These are phyloP conservation scores for Lecanosticta acicola DNA, from an alignment of 2,329 filamentous ascomycete genomes.

Conservation along the genomic window DNA sequence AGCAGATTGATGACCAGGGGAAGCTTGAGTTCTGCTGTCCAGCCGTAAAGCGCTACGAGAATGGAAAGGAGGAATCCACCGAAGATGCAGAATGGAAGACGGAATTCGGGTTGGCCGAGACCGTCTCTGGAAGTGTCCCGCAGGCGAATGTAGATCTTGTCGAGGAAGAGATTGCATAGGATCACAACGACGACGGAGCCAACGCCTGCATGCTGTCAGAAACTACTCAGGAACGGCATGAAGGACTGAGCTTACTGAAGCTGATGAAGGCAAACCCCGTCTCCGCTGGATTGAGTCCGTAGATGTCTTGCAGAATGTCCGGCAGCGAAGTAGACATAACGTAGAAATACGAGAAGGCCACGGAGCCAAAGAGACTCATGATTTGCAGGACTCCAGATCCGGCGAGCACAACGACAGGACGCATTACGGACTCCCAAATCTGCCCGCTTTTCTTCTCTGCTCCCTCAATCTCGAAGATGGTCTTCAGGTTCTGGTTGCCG, in stretches of 20 bases:
- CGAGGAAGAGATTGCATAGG: constrained; percentile 33
- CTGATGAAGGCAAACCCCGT: constrained; percentile 51
- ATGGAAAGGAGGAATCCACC: constrained; percentile 49
- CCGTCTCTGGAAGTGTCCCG: constrained; percentile 23
- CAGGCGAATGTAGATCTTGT: constrained; percentile 33
- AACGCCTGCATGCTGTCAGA: no score
- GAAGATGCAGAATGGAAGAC: constrained; percentile 54
- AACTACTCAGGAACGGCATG: no score
- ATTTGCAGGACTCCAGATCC: constrained; percentile 52
- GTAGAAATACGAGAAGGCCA: constrained; percentile 44
- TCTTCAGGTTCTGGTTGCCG: constrained; percentile 12
- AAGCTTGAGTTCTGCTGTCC: constrained; percentile 45
- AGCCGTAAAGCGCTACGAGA: constrained; percentile 55
- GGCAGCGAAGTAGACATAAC: constrained; percentile 44
- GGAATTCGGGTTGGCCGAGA: constrained; percentile 51
- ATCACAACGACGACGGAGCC: constrained; percentile 38
- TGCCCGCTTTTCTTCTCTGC: constrained; percentile 3
- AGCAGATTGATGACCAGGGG: constrained; percentile 55
- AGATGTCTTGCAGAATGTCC: constrained; percentile 37
- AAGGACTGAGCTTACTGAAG: constrained; percentile 47
- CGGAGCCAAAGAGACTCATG: constrained; percentile 40
- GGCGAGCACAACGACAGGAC: constrained; percentile 40
- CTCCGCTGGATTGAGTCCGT: constrained; percentile 44
- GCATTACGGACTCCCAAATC: constrained; percentile 36
- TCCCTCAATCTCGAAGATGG: constrained; percentile 16